Percentiles rank a stretch among this genome's conserved stretches.
Evolutionary conservation across 805 yeast genomes (phyloP).

Genomic region (Kuraishia borneana): DNA sequence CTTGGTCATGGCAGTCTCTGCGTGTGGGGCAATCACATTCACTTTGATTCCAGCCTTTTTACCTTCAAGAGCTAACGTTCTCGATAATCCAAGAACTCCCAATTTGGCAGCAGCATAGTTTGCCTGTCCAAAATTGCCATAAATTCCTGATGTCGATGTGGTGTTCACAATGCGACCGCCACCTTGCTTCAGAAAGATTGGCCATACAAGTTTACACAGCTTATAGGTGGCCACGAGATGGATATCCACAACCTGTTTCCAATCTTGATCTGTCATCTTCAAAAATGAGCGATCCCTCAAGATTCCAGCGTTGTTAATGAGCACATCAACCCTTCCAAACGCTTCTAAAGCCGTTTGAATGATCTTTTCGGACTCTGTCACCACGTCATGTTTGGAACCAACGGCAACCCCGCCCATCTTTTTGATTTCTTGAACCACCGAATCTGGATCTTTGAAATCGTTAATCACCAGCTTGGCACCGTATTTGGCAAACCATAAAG

Average conservation of each 20-base stretch:
- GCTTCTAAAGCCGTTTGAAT: constrained; percentile 64
- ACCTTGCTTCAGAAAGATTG: constrained; percentile 66
- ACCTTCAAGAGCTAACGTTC: constrained; percentile 87
- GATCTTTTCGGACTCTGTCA: constrained; percentile 60
- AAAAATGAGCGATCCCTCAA: constrained; percentile 80
- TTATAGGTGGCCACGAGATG: constrained; percentile 77
- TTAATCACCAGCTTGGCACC: constrained; percentile 95
- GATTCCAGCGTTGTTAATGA: constrained; percentile 92
- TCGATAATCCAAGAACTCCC: constrained; percentile 76
- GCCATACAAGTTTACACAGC: constrained; percentile 88
- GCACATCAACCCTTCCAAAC: constrained; percentile 77
- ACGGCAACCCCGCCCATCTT: constrained; percentile 64
- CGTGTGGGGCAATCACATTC: constrained; percentile 91
- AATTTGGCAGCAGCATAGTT: constrained; percentile 92
- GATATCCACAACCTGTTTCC: constrained; percentile 72
- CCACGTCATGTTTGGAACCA: constrained; percentile 76
- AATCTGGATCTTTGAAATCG: constrained; percentile 68
- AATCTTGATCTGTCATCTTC: constrained; percentile 75
- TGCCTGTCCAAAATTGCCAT: constrained; percentile 96
- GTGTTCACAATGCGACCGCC: constrained; percentile 80
- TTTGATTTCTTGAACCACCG: constrained; percentile 66
- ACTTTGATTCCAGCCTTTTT: constrained; percentile 63
- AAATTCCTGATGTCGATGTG: constrained; percentile 92
- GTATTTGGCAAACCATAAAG: constrained; percentile 70
- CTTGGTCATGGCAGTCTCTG: constrained; percentile 94